Base-by-base conservation (phyloP, 129 eudicot genomes). In the Pseudognaphalium luteoalbum region DNA sequence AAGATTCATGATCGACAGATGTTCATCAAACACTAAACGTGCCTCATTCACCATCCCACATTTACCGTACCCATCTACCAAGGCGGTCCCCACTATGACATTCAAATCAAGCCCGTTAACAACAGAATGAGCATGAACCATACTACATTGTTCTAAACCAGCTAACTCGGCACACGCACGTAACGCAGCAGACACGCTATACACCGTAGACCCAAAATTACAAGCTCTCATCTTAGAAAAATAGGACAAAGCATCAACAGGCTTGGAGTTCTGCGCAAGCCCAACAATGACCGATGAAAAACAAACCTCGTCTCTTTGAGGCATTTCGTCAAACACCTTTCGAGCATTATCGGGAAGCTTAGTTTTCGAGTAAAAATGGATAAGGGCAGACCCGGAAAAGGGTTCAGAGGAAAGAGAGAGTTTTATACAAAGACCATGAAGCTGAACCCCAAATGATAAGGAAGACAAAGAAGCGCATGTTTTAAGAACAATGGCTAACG, bases 11-110 rank as follows among this genome's bases (percentile, higher is more conserved):
- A 35, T 57, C 6, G 58, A 68, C 35, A 51, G 25, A 11, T 87
- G 62, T 70, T 78, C 86, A 79, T 88, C 77, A 68, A 93, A 93
- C 56, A 93, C 80, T 30, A 81, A 71, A 20, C 92, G 81, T 0
- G 96, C 98, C 19, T 86, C 91, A 30, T 35, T 44, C 25, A 88
- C 89, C 82, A 90, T 63, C 56, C 98, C 98, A 61, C 95, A 93
- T 71, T 88, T 93, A 51, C 96, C 98, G 32, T 93, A 93, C 25
- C 85, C 95, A 42, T 88, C 91, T 21, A 93, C 79, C 82, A 93
- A 77, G 0, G 90, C 92, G 10, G 92, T 90, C 61, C 89, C 87
- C 42, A 93, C 92, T 22, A 85, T 74, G 35, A 78, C 83, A 82
- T 83, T 79, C 25, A 65, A 78, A 73, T 75, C 81, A 22, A 90